Evolutionary conservation across 768 basidiomycete genomes (phyloP).

Genomic region (Pisolithus marmoratus): DNA sequence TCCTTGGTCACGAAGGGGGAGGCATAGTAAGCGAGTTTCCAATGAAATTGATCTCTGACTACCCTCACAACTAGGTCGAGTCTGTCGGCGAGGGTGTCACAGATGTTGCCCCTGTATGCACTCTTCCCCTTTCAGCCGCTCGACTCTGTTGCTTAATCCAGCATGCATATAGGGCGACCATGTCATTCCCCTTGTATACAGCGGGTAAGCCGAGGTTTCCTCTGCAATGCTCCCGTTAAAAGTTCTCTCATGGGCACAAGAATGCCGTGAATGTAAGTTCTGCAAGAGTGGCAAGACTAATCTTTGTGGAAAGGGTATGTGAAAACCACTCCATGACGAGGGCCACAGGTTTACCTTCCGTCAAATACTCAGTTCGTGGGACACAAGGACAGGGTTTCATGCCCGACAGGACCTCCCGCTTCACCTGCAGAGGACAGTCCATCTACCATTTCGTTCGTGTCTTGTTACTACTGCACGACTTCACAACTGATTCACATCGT

Average conservation of each 20-base stretch:
- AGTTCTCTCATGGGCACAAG: conserved; percentile 32
- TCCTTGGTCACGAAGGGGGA: conserved; percentile 94
- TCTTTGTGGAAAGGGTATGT: conserved; percentile 85
- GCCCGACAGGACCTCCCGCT: conserved; percentile 86
- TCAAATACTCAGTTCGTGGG: conserved; percentile 57
- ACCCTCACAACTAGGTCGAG: conserved; percentile 61
- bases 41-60: conserved; percentile 1
- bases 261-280: conserved; percentile 97
- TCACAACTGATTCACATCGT: background rate
- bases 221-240: background rate
- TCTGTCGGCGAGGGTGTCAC: conserved; percentile 97
- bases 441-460: conserved; percentile 84
- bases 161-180: conserved; percentile 67
- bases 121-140: background rate
- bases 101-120: conserved; percentile 49
- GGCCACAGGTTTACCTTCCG: background rate
- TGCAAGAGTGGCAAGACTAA: conserved; percentile 99
- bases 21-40: conserved; percentile 51
- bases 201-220: conserved; percentile 52
- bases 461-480: background rate
- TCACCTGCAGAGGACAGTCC: conserved; percentile 82
- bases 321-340: background rate
- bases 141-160: background rate
- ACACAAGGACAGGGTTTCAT: conserved; percentile 94
- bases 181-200: conserved; percentile 94